phyloP scores from a whole-genome alignment of 768 basidiomycete species.

The Leccinum ochraceum region DNA sequence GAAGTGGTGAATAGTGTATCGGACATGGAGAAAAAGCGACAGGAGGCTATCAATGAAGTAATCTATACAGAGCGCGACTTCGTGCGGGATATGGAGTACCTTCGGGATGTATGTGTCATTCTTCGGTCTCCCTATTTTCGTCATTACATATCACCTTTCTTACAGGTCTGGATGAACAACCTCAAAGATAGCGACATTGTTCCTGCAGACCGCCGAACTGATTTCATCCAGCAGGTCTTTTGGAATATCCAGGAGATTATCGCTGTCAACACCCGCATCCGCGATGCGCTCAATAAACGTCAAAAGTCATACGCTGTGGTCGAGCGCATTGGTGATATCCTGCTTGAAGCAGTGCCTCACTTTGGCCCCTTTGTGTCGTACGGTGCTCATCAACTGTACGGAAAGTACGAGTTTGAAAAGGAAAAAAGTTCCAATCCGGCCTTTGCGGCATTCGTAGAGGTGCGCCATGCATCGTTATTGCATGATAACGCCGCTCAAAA shows the following conservation, averaged over 20 bases:
- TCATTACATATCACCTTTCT: constrained; percentile 7
- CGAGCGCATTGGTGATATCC: constrained; percentile 87
- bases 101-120: constrained; percentile 74
- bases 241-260: constrained; percentile 98
- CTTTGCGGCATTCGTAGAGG: constrained; percentile 96
- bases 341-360: constrained; percentile 81
- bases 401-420: constrained; percentile 99
- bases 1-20: constrained; percentile 92
- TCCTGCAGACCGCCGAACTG: constrained; percentile 69
- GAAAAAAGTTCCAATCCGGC: constrained; percentile 92
- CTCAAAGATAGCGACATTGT: constrained; percentile 78
- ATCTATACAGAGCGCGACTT: constrained; percentile 95
- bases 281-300: constrained; percentile 91
- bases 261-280: constrained; percentile 84
- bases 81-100: constrained; percentile 96
- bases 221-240: constrained; percentile 93
- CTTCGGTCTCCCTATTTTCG: neutral
- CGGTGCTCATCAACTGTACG: constrained; percentile 95
- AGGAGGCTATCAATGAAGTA: constrained; percentile 98
- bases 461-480: constrained; percentile 32
- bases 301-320: constrained; percentile 96
- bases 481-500: constrained; percentile 1
- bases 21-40: constrained; percentile 91
- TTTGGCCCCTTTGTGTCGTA: constrained; percentile 95
- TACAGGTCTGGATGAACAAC: constrained; percentile 86